These are phyloP conservation scores for Phytophthora melonis DNA, from an alignment of 352 stramenopile species.

Conservation along the genomic window DNA sequence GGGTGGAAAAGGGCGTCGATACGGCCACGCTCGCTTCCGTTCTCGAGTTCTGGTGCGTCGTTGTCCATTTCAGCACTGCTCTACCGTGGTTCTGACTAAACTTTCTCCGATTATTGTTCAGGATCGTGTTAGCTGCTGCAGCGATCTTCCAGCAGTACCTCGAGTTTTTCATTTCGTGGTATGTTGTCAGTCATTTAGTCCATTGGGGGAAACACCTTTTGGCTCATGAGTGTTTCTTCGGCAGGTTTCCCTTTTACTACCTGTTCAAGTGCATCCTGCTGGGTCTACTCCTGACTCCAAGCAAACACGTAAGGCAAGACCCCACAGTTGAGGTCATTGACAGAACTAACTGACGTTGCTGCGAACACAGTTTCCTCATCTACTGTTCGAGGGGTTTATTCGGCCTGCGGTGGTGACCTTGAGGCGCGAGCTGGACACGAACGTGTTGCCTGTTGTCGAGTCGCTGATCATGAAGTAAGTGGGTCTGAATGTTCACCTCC, in stretches of 20 bases:
- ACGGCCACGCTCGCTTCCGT: conserved; percentile 54
- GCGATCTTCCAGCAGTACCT: conserved; percentile 75
- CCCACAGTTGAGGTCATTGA: not conserved
- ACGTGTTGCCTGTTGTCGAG: conserved; percentile 65
- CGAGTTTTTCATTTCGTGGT: conserved; percentile 78
- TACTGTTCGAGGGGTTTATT: conserved; percentile 75
- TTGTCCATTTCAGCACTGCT: not conserved
- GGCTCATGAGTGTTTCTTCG: not conserved
- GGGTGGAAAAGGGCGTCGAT: conserved; percentile 64
- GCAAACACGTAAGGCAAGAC: conserved; percentile 52
- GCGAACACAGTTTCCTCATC: conserved; percentile 54
- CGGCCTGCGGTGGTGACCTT: conserved; percentile 49
- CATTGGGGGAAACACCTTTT: not conserved
- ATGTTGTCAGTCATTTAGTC: not conserved
- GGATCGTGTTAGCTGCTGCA: conserved; percentile 66
- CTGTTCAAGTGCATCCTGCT: conserved; percentile 76
- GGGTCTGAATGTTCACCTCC: not conserved
- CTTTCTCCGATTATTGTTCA: conserved; percentile 6
- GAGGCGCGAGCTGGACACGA: conserved; percentile 54
- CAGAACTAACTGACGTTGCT: not conserved
- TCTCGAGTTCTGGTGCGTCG: conserved; percentile 68
- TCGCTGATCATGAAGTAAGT: conserved; percentile 60
- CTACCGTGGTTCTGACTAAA: not conserved
- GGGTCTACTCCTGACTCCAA: conserved; percentile 64
- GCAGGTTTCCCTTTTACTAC: conserved; percentile 79